Evolutionary conservation across 2,329 filamentous ascomycete species (phyloP).

Genomic region (Tolypocladium ophioglossoides): DNA sequence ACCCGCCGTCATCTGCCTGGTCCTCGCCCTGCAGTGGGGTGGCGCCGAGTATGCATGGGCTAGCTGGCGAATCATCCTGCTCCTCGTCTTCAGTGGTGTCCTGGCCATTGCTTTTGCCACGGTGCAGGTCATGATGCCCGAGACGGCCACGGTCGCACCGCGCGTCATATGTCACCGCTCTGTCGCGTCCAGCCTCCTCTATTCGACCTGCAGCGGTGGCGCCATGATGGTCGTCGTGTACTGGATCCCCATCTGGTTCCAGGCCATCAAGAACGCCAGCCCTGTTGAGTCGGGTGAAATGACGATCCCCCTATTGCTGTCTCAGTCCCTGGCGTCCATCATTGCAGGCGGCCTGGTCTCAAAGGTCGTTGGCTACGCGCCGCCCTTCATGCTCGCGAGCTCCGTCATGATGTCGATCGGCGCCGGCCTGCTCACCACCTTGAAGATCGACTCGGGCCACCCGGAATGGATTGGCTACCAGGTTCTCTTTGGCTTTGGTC

Average conservation of each 20-base stretch:
- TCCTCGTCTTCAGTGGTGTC: conserved; percentile 15
- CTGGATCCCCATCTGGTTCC: conserved; percentile 23
- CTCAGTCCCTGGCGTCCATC: conserved; percentile 15
- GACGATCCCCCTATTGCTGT: conserved; percentile 20
- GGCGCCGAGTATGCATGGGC: conserved; percentile 30
- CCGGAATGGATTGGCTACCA: conserved; percentile 31
- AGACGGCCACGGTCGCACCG: conserved; percentile 24
- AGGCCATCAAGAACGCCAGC: conserved; percentile 19
- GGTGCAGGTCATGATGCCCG: conserved; percentile 20
- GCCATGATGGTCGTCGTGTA: conserved; percentile 19
- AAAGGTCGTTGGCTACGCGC: conserved; percentile 22
- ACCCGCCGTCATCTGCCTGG: conserved; percentile 11
- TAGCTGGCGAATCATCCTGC: conserved; percentile 28
- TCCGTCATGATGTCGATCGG: conserved; percentile 18
- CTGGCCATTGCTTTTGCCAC: conserved; percentile 14
- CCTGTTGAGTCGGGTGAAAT: conserved; percentile 21
- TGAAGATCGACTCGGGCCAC: conserved; percentile 12
- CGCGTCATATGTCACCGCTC: conserved; percentile 22
- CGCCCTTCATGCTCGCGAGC: conserved; percentile 19
- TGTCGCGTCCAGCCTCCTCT: conserved; percentile 11
- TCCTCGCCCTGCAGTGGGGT: conserved; percentile 33
- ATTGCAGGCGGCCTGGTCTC: conserved; percentile 13
- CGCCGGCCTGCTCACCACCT: conserved; percentile 26
- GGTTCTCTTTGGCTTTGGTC: conserved; percentile 25
- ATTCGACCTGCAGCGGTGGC: conserved; percentile 8